These are phyloP conservation scores for Ettlia oleoabundans DNA, from an alignment of 139 green algal species.

Conservation along the genomic window DNA sequence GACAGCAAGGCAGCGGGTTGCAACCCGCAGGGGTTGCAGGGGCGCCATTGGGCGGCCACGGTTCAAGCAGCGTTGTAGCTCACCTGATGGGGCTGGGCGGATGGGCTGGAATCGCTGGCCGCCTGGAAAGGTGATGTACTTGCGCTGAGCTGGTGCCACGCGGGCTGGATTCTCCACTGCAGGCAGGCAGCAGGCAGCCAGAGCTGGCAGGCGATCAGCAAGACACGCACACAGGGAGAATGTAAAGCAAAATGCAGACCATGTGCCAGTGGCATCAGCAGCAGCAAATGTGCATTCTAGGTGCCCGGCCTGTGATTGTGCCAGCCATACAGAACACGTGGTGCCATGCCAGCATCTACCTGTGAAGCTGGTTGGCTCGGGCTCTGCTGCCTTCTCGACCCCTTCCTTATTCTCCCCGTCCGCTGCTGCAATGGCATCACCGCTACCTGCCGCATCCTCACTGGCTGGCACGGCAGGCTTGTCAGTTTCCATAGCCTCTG, in stretches of 20 bases:
- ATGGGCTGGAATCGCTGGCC: slow-evolving; percentile 50
- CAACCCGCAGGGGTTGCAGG: neutral
- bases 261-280: too few relatives aligned
- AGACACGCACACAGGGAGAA: neutral
- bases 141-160: slow-evolving; percentile 85
- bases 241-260: too few relatives aligned
- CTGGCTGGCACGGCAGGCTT: slow-evolving; percentile 22
- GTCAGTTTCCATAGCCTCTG: slow-evolving; percentile 45
- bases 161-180: slow-evolving; percentile 84
- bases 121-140: slow-evolving; percentile 52
- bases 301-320: neutral
- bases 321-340: neutral
- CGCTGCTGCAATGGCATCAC: slow-evolving; percentile 70
- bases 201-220: neutral
- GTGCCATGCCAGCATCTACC: neutral
- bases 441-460: slow-evolving; percentile 37
- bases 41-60: too few relatives aligned
- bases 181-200: neutral
- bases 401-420: slow-evolving; percentile 41
- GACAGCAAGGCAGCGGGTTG: too few relatives aligned
- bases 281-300: too few relatives aligned
- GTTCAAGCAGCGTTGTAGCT: neutral
- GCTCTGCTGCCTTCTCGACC: slow-evolving; percentile 45
- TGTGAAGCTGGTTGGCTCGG: slow-evolving; percentile 73
- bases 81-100: slow-evolving; percentile 18